These are phyloP conservation scores for Arthrocladium fulminans DNA, from an alignment of 2,329 filamentous ascomycete species.

Conservation along the genomic window DNA sequence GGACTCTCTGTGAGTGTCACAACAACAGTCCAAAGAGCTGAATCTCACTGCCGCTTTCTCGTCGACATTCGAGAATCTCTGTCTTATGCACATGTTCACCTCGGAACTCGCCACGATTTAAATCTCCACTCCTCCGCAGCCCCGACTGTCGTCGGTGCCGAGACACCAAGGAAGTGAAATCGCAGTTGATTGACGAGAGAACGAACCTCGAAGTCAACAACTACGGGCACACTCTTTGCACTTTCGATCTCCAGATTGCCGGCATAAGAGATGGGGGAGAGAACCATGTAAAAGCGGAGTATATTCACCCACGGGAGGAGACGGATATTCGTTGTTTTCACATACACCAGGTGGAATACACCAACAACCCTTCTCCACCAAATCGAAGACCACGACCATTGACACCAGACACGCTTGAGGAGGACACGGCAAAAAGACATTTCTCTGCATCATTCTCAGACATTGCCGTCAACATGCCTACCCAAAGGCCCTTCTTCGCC, in stretches of 20 bases:
- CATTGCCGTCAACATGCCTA: slow-evolving; percentile 46
- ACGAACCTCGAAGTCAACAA: background rate
- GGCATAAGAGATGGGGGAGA: background rate
- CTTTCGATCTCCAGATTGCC: background rate
- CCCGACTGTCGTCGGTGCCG: too few species aligned
- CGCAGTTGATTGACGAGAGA: too few species aligned
- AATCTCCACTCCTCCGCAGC: too few species aligned
- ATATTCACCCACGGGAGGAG: background rate
- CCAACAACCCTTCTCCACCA: background rate
- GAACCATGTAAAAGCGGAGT: background rate
- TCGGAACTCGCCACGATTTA: too few species aligned
- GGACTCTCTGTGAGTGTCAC: too few species aligned
- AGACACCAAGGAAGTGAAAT: background rate
- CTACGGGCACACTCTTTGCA: background rate
- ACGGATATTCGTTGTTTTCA: background rate
- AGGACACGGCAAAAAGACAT: background rate
- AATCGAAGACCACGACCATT: background rate
- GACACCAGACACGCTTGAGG: background rate
- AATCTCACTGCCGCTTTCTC: too few species aligned
- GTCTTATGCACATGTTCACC: background rate
- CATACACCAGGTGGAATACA: background rate
- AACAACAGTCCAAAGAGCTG: too few species aligned
- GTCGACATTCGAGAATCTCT: too few species aligned
- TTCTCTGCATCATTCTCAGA: background rate
- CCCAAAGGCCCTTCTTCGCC: slow-evolving; percentile 56